Evolutionary conservation across 257 asterid species (phyloP).

Genomic region (Petunia secreta): DNA sequence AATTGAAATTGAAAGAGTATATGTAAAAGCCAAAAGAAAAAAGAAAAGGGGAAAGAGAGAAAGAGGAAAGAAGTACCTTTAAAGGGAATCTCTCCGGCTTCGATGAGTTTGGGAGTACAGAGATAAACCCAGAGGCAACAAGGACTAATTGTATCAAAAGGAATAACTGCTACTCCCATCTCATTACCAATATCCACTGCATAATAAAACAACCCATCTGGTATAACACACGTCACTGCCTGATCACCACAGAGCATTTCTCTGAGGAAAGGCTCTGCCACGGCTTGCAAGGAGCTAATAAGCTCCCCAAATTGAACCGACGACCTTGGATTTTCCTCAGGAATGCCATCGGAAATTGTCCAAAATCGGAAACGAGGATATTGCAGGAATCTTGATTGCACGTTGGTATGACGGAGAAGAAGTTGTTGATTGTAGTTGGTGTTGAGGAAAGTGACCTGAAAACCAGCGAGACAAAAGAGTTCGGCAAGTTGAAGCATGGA

Average conservation of each 20-base stretch:
- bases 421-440: constrained; percentile 45
- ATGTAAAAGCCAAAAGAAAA: background rate
- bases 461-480: constrained; percentile 41
- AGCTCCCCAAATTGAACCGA: constrained; percentile 30
- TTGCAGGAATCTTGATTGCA: constrained; percentile 29
- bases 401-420: constrained; percentile 38
- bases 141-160: constrained; percentile 31
- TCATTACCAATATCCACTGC: constrained; percentile 35
- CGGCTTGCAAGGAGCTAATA: constrained; percentile 1
- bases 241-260: constrained; percentile 16
- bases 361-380: constrained; percentile 43
- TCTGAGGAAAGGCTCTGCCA: constrained; percentile 31
- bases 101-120: constrained; percentile 28
- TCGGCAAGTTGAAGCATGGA: constrained; percentile 57
- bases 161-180: constrained; percentile 23
- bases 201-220: constrained; percentile 40
- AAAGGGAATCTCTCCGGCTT: constrained; percentile 33
- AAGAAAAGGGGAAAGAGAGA: no score
- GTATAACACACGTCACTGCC: constrained; percentile 30
- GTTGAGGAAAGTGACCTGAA: constrained; percentile 43
- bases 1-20: no score
- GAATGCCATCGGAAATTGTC: constrained; percentile 50
- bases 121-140: constrained; percentile 32
- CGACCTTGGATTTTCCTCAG: constrained; percentile 51
- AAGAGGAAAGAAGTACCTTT: background rate